Percentiles rank a stretch among this genome's conserved stretches.
Conservation (phyloP, 139 green algal genomes). For the Chlamydomonas schloesseri region DNA sequence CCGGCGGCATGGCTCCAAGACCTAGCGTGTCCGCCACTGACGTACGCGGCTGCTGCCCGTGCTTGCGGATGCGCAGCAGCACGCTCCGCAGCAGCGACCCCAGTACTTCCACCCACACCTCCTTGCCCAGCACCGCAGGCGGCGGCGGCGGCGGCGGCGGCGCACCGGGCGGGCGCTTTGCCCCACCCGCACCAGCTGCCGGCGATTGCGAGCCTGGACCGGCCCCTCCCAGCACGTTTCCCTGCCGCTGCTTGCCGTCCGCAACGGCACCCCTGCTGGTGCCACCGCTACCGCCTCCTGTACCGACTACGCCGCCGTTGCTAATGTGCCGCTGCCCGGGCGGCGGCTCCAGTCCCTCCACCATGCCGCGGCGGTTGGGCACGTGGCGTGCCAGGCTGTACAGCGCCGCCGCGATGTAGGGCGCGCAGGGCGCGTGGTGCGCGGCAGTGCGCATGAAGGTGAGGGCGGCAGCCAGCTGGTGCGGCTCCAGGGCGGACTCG, state of each 20-base stretch:
- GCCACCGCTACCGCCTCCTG: no score
- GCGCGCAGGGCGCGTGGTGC: not conserved
- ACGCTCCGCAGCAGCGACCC: not conserved
- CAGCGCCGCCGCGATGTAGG: slow-evolving; percentile 23
- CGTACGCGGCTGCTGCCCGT: not conserved
- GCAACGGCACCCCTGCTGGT: no score
- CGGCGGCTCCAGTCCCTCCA: slow-evolving; percentile 17
- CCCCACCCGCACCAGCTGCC: not conserved
- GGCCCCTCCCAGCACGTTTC: no score
- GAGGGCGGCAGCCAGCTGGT: slow-evolving; percentile 1
- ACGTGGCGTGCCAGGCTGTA: slow-evolving; percentile 28
- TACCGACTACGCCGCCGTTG: not conserved
- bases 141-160: not conserved
- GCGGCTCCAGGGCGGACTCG: not conserved
- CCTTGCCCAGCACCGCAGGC: not conserved
- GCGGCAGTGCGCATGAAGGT: slow-evolving; percentile 33
- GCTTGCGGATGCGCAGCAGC: not conserved
- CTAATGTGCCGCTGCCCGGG: not conserved
- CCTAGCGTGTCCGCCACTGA: not conserved
- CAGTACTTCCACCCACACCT: slow-evolving; percentile 34
- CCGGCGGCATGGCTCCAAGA: no score
- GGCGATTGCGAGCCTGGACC: not conserved
- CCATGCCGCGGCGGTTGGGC: slow-evolving; percentile 25
- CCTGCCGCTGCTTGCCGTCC: no score
- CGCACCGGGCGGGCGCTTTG: no score